Evolutionary conservation across 495 filamentous ascomycete species (phyloP).

Genomic region (Aspergillus cristatus): DNA sequence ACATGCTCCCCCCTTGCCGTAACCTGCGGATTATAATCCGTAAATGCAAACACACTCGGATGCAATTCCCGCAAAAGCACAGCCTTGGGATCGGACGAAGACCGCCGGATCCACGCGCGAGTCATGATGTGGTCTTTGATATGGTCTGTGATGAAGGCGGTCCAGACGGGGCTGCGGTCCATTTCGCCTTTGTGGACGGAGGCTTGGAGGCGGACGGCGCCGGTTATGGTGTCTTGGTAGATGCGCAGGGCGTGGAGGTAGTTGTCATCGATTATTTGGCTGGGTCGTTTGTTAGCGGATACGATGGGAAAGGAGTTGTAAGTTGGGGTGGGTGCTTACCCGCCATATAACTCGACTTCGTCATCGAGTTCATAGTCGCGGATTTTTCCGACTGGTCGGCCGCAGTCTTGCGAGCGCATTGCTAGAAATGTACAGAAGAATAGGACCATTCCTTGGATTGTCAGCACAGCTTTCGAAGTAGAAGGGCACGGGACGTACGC

Average conservation of each 20-base stretch:
- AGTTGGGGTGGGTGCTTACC: slow-evolving; percentile 35
- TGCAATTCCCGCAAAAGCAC: slow-evolving; percentile 54
- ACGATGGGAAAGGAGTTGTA: too few species aligned
- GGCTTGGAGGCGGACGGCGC: slow-evolving; percentile 50
- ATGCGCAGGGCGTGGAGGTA: slow-evolving; percentile 65
- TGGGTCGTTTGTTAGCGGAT: slow-evolving; percentile 24
- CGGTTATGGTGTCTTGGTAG: slow-evolving; percentile 55
- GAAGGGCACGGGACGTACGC: slow-evolving; percentile 27
- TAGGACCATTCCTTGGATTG: slow-evolving; percentile 54
- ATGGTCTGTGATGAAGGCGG: slow-evolving; percentile 54
- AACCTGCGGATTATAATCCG: slow-evolving; percentile 41
- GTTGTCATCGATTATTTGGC: slow-evolving; percentile 61
- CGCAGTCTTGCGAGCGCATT: slow-evolving; percentile 58
- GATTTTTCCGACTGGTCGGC: slow-evolving; percentile 39
- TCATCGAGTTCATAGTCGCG: slow-evolving; percentile 51
- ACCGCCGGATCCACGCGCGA: slow-evolving; percentile 46
- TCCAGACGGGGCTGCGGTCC: slow-evolving; percentile 57
- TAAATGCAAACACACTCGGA: slow-evolving; percentile 50
- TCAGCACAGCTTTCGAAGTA: slow-evolving; percentile 6
- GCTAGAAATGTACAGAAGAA: slow-evolving; percentile 72
- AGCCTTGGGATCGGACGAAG: slow-evolving; percentile 31
- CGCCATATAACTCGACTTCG: slow-evolving; percentile 61
- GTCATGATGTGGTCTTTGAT: slow-evolving; percentile 10
- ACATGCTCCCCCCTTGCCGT: slow-evolving; percentile 27
- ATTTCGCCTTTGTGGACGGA: slow-evolving; percentile 34